These are phyloP conservation scores for Jimgerdemannia lactiflua DNA, from an alignment of 192 early-diverging fungal genomes.

Conservation along the genomic window DNA sequence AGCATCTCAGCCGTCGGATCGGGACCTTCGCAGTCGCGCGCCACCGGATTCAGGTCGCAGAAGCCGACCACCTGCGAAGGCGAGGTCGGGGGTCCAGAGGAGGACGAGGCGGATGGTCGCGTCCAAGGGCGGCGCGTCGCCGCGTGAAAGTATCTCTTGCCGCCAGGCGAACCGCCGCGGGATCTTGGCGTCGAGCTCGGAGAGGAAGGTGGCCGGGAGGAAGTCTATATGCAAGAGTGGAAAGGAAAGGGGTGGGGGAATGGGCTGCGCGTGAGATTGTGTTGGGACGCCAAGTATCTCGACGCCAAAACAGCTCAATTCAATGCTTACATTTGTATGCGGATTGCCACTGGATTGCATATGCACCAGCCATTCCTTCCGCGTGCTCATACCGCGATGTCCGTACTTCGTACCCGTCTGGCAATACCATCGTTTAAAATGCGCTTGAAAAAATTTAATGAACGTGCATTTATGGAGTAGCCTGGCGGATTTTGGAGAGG, in stretches of 20 bases:
- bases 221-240: background rate
- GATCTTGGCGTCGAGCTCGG: background rate
- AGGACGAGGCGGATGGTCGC: background rate
- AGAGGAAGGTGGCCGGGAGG: background rate
- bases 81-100: background rate
- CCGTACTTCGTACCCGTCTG: background rate
- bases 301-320: background rate
- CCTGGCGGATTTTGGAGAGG: no score
- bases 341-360: background rate
- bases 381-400: background rate
- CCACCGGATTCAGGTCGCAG: background rate
- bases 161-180: background rate
- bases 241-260: background rate
- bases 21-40: background rate
- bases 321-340: background rate
- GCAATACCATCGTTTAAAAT: background rate
- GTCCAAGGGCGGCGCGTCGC: no score
- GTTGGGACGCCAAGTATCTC: background rate
- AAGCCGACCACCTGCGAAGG: background rate
- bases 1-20: background rate
- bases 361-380: background rate
- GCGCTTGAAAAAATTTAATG: no score
- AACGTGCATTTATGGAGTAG: no score
- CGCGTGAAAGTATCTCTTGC: background rate
- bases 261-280: background rate